These are phyloP conservation scores for Strobilomyces echinocephalus DNA, from an alignment of 768 basidiomycete species.

Conservation along the genomic window DNA sequence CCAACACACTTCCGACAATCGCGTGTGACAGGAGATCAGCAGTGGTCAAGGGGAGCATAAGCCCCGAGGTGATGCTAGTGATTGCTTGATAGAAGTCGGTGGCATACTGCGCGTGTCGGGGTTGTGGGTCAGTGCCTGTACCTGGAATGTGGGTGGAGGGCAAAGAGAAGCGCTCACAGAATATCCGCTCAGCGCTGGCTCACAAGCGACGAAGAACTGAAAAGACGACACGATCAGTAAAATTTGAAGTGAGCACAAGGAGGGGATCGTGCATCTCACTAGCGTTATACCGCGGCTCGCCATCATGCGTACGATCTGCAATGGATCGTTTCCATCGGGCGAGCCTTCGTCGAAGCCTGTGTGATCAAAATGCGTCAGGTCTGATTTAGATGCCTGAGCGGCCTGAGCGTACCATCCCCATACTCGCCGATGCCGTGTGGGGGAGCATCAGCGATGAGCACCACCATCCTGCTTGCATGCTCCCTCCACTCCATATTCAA, in stretches of 20 bases:
- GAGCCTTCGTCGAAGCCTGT: slow-evolving; percentile 90
- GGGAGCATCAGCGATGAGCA: slow-evolving; percentile 95
- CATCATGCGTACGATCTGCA: slow-evolving; percentile 85
- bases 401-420: slow-evolving; percentile 70
- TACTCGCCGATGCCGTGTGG: slow-evolving; percentile 97
- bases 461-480: slow-evolving; percentile 89
- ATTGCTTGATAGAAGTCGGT: slow-evolving; percentile 95
- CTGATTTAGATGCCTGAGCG: not conserved
- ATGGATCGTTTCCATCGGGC: slow-evolving; percentile 89
- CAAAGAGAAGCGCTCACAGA: slow-evolving; percentile 47
- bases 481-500: slow-evolving; percentile 88
- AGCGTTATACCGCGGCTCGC: slow-evolving; percentile 86
- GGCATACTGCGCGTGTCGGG: slow-evolving; percentile 54
- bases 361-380: slow-evolving; percentile 9
- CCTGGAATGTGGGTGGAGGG: slow-evolving; percentile 14
- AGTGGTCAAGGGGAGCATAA: slow-evolving; percentile 94
- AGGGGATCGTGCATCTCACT: slow-evolving; percentile 41
- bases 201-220: slow-evolving; percentile 98
- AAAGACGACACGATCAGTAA: slow-evolving; percentile 4
- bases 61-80: slow-evolving; percentile 86
- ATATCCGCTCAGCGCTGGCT: slow-evolving; percentile 91
- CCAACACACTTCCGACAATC: slow-evolving; percentile 93
- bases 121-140: slow-evolving; percentile 9
- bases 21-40: slow-evolving; percentile 93
- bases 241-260: not conserved